Evolutionary conservation across 495 filamentous ascomycete genomes (phyloP), one percentile per base, ranked within the genome.

Genomic region (Penicillium daleae): DNA sequence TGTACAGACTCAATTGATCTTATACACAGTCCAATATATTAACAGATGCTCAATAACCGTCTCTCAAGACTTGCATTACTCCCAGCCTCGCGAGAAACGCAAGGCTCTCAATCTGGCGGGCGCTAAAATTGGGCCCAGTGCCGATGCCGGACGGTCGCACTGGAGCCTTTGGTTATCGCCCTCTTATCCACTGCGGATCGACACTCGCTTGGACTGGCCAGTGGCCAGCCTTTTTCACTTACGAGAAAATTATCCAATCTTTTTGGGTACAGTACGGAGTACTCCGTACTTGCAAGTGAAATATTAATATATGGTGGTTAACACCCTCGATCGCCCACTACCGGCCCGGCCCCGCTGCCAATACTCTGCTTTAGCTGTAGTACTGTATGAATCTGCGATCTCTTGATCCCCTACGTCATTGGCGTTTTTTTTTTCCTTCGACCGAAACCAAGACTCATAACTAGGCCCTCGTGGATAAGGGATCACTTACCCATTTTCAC

Each of bases 71-170:
- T 22, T 46, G n/a, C 40, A 42, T 17, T n/a, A 1, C 39, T 15
- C 49, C 49, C 49, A 52, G 26, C 49, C 49, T n/a, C 19, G 29
- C 12, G 15, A 17, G 31, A 31, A 51, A 31, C 4, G 26, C 29
- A 52, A 32, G 29, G 49, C 31, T 52, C 31, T 52, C n/a, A n/a
- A n/a, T 15, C 10, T n/a, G 13, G 29, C 31, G 26, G 29, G 21
- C 24, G 32, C 29, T 52, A 52, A 32, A 52, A n/a, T 19, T 8
- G 21, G 12, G 35, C 15, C 9, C 7, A 19, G 46, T 52, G 64
- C 67, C 64, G 67, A 69, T 69, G 64, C 60, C 67, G 67, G 67
- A 66, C 49, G 49, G 49, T 48, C 49, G 40, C 54, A 21, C 37
- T 48, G n/a, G 21, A 55, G 31, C 40, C 49, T n/a, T 52, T 15